phyloP scores from a whole-genome alignment of 352 stramenopile genomes.

The Globisporangium splendens region DNA sequence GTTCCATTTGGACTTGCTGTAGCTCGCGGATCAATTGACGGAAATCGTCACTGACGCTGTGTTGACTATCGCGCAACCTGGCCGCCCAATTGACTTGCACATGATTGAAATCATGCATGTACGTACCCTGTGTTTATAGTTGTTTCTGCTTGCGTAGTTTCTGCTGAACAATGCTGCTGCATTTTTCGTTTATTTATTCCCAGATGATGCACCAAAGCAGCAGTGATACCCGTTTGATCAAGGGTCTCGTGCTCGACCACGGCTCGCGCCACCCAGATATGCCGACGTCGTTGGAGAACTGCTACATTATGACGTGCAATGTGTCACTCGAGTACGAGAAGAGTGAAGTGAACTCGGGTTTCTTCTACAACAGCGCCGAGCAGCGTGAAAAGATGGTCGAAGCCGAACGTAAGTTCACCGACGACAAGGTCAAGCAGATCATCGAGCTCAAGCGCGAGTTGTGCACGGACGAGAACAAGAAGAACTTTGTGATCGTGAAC shows the following conservation, averaged over 20 bases:
- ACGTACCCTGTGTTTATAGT: no score
- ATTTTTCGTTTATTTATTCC: no score
- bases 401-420: constrained; percentile 93
- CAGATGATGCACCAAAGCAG: constrained; percentile 96
- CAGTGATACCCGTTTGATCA: constrained; percentile 92
- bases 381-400: constrained; percentile 98
- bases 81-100: constrained; percentile 94
- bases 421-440: constrained; percentile 96
- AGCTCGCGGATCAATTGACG: constrained; percentile 90
- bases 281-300: constrained; percentile 95
- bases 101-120: constrained; percentile 99
- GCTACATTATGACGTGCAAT: constrained; percentile 99
- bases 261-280: constrained; percentile 99
- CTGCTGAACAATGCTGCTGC: no score
- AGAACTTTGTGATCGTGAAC: constrained; percentile 99
- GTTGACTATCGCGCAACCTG: constrained; percentile 88
- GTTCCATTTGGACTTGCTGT: no score
- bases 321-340: constrained; percentile 99
- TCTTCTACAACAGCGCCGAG: constrained; percentile 98
- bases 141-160: no score
- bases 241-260: constrained; percentile 98
- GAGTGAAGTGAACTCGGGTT: constrained; percentile 97
- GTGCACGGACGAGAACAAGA: constrained; percentile 94
- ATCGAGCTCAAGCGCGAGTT: constrained; percentile 99
- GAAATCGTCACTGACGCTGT: constrained; percentile 98